These are phyloP conservation scores for Neofusicoccum sp. DNA, from an alignment of 2,329 filamentous ascomycete genomes.

Conservation along the genomic window DNA sequence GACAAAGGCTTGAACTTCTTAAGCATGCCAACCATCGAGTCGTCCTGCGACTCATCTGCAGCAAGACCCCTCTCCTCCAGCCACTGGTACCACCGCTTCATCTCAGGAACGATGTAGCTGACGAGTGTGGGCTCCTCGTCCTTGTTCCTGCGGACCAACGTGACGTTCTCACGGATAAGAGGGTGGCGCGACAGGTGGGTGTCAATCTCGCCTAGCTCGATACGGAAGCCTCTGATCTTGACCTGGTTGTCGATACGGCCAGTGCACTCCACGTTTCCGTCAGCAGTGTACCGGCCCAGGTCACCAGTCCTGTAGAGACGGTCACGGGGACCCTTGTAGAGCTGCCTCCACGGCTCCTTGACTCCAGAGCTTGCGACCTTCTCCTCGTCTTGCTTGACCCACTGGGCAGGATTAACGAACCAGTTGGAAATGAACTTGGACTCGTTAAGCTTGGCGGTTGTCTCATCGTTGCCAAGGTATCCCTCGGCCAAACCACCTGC, in stretches of 20 bases:
- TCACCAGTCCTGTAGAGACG: constrained; percentile 87
- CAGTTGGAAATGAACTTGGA: constrained; percentile 83
- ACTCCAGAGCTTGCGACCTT: constrained; percentile 49
- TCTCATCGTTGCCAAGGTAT: constrained; percentile 65
- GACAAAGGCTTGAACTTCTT: constrained; percentile 64
- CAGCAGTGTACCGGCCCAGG: constrained; percentile 71
- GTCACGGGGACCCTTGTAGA: constrained; percentile 81
- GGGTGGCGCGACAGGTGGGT: constrained; percentile 74
- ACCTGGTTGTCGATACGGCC: constrained; percentile 87
- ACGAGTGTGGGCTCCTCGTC: constrained; percentile 85
- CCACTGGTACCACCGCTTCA: constrained; percentile 72
- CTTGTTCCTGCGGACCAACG: constrained; percentile 79
- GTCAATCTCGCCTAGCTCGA: constrained; percentile 94
- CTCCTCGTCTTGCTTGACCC: constrained; percentile 66
- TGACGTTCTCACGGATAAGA: constrained; percentile 81
- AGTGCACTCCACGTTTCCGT: constrained; percentile 74
- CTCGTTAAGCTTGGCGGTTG: constrained; percentile 53
- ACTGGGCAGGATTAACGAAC: constrained; percentile 76
- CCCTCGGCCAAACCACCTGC: constrained; percentile 83
- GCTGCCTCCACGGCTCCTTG: constrained; percentile 74
- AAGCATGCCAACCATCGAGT: constrained; percentile 55
- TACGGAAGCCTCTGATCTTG: constrained; percentile 94
- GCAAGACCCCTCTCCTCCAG: constrained; percentile 50
- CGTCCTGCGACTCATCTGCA: constrained; percentile 44
- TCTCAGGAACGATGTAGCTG: constrained; percentile 86